Base-by-base conservation (phyloP, 2,329 filamentous ascomycete genomes). In the Nothophoma quercina region DNA sequence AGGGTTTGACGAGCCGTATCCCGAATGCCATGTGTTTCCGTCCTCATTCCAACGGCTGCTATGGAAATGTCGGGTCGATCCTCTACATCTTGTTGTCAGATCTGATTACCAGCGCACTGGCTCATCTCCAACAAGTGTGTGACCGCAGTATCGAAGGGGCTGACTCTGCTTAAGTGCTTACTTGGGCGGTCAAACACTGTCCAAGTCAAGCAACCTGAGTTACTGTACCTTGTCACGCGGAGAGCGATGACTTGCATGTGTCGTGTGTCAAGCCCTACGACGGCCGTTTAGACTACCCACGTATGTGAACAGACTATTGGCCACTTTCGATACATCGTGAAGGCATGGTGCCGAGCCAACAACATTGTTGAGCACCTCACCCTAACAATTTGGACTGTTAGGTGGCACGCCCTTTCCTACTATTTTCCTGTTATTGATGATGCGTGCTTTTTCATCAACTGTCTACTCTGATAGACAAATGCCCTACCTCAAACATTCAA, bases 211-310 rank as follows among this genome's bases (percentile, higher is more conserved):
- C 19, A 18, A 22, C 10, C 15, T 23, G 10, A 5, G 16, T 36
- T 22, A 39, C 29, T 10, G 23, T 23, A 15, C 28, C 8, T 25
- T 30, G 23, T 38, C 49, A 46, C 36, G 25, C 25, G 35, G 35
- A 35, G 23, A 15, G 26, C 15, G 23, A 52, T 46, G 42, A 46
- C 49, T 42, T 52, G 49, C 49, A 51, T 45, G 21, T 26, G 30
- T 38, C 19, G 29, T 36, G 8, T 36, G 13, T 36, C 41, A 26
- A 19, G 12, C 25, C 41, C 19, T 32, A 26, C 9, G n/a, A 10
- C 32, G 29, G 45, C 28, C 28, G 22, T 21, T 26, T 16, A 29
- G 23, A 22, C 16, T 13, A 25, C 10, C 10, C 10, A 7, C 13
- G 26, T 28, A 7, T 7, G 10, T 28, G 8, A 6, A 12, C 15